Evolutionary conservation across 192 early-diverging fungal genomes (phyloP).

Genomic region (Blastocladiella britannica): DNA sequence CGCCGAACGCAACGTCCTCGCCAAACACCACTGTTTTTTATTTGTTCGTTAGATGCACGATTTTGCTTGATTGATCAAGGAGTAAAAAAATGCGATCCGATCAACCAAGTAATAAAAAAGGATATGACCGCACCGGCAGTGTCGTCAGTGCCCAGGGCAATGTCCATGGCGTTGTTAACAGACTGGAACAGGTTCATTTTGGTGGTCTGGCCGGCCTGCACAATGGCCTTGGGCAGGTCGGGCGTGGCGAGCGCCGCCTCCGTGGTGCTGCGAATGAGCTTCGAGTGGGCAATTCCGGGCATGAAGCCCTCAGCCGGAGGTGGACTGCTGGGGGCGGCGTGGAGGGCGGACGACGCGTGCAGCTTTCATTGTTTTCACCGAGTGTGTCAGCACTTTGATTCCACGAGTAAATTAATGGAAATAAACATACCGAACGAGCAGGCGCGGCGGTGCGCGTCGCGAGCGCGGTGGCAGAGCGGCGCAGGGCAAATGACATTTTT

Average conservation of each 20-base stretch:
- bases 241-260: constrained; percentile 43
- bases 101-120: too few species aligned
- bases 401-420: too few species aligned
- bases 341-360: too few species aligned
- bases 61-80: too few species aligned
- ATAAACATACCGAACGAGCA: too few species aligned
- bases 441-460: too few species aligned
- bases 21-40: constrained; percentile 94
- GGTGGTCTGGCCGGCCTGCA: constrained; percentile 46
- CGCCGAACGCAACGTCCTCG: constrained; percentile 94
- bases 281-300: constrained; percentile 59
- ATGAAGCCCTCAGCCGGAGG: constrained; percentile 62
- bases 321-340: constrained; percentile 11
- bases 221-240: constrained; percentile 40
- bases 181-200: constrained; percentile 89
- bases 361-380: too few species aligned
- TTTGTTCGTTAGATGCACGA: too few species aligned
- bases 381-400: too few species aligned
- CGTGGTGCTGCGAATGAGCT: constrained; percentile 51
- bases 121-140: constrained; percentile 44
- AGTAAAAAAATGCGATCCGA: too few species aligned
- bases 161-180: constrained; percentile 84
- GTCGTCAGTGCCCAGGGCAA: constrained; percentile 66
- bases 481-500: too few species aligned
- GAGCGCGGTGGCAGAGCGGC: too few species aligned